Percentiles rank a stretch among this genome's conserved stretches.
phyloP scores from a whole-genome alignment of 1,284 basidiomycete genomes.

The Tremellales sp. region DNA sequence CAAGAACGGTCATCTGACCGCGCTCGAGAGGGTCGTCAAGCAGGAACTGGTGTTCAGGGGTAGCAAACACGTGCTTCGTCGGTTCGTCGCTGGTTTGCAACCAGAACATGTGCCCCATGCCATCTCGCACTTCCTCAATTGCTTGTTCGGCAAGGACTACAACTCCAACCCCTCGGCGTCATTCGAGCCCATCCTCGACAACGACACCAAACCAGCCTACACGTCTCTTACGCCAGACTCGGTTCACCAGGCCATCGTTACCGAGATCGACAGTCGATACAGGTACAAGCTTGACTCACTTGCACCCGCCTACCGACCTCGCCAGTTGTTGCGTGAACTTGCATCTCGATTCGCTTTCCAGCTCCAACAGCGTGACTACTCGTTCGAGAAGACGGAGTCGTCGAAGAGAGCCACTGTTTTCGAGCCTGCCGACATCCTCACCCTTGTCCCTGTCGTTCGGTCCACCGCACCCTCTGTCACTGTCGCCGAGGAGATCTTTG shows the following conservation, averaged over 20 bases:
- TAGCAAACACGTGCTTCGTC: slow-evolving; percentile 54
- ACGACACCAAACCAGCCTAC: slow-evolving; percentile 46
- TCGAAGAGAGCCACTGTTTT: slow-evolving; percentile 44
- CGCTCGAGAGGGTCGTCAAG: slow-evolving; percentile 47
- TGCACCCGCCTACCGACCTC: slow-evolving; percentile 42
- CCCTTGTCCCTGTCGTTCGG: slow-evolving; percentile 54
- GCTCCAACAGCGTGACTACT: slow-evolving; percentile 53
- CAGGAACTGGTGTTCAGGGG: slow-evolving; percentile 58
- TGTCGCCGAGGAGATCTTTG: slow-evolving; percentile 56
- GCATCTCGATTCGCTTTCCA: slow-evolving; percentile 55
- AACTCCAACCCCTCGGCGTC: slow-evolving; percentile 49
- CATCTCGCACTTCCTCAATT: slow-evolving; percentile 58
- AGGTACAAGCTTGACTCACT: slow-evolving; percentile 52
- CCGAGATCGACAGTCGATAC: slow-evolving; percentile 51
- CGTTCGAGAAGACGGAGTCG: slow-evolving; percentile 39
- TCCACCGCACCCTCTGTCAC: slow-evolving; percentile 51
- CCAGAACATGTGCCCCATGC: slow-evolving; percentile 47
- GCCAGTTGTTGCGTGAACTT: slow-evolving; percentile 54
- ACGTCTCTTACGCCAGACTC: slow-evolving; percentile 51
- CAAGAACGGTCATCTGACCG: slow-evolving; percentile 36
- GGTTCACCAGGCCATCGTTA: slow-evolving; percentile 47
- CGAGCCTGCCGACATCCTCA: slow-evolving; percentile 53
- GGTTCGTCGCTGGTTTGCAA: slow-evolving; percentile 43
- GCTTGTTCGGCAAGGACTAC: slow-evolving; percentile 52
- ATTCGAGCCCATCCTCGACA: slow-evolving; percentile 42